Evolutionary conservation across 2,329 filamentous ascomycete genomes (phyloP).

Genomic region (Rhynchosporium graminicola): DNA sequence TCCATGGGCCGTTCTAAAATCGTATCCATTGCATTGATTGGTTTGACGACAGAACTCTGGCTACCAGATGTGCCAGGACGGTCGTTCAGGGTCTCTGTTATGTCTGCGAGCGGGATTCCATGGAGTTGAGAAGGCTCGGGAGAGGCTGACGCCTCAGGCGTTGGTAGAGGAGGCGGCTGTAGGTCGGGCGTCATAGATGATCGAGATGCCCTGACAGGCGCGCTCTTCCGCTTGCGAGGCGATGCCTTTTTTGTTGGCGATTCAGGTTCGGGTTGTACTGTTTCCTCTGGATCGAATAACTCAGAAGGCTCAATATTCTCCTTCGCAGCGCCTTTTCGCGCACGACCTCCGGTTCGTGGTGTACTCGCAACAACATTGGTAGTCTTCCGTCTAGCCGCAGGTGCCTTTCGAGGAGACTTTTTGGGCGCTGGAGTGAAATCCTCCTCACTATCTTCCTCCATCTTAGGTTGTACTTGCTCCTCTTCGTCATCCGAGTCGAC

Average conservation of each 20-base stretch:
- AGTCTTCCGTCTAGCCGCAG: slow-evolving; percentile 52
- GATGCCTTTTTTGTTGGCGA: slow-evolving; percentile 58
- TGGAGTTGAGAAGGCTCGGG: slow-evolving; percentile 55
- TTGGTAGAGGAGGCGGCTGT: slow-evolving; percentile 45
- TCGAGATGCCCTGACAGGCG: slow-evolving; percentile 37
- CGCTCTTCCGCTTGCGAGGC: slow-evolving; percentile 70
- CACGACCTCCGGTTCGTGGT: slow-evolving; percentile 43
- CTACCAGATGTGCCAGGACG: slow-evolving; percentile 52
- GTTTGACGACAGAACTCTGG: slow-evolving; percentile 58
- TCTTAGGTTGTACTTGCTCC: slow-evolving; percentile 63
- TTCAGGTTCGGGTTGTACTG: slow-evolving; percentile 48
- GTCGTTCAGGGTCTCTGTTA: slow-evolving; percentile 69
- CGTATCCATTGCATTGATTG: slow-evolving; percentile 74
- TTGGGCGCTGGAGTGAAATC: slow-evolving; percentile 72
- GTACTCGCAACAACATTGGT: slow-evolving; percentile 36
- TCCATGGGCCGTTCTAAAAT: slow-evolving; percentile 89
- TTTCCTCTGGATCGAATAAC: slow-evolving; percentile 58
- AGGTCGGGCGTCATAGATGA: slow-evolving; percentile 39
- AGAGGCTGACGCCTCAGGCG: slow-evolving; percentile 57
- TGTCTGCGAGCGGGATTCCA: slow-evolving; percentile 68
- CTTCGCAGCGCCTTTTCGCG: slow-evolving; percentile 45
- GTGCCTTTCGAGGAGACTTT: slow-evolving; percentile 57
- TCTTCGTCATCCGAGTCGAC: slow-evolving; percentile 77
- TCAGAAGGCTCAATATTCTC: slow-evolving; percentile 60
- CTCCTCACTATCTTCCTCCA: slow-evolving; percentile 66